Percentiles rank a stretch among this genome's conserved stretches.
phyloP scores from a whole-genome alignment of 805 yeast genomes.

The Zygosaccharomyces kombuchaensis region DNA sequence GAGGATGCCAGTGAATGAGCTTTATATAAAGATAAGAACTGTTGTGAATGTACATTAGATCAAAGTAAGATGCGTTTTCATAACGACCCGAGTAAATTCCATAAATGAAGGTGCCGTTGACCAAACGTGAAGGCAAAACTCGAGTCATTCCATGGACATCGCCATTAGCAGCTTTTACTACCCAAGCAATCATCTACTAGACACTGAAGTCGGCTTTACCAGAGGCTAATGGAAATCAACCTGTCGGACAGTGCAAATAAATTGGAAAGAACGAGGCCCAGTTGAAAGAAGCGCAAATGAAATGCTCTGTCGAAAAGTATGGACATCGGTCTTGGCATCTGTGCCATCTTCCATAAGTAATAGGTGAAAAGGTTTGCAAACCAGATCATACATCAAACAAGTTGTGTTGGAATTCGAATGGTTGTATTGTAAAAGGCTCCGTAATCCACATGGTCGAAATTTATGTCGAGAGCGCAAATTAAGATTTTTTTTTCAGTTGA shows the following conservation, averaged over 20 bases:
- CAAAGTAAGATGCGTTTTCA: constrained; percentile 63
- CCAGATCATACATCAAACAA: constrained; percentile 66
- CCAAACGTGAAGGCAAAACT: constrained; percentile 44
- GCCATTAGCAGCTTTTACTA: constrained; percentile 75
- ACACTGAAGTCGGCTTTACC: constrained; percentile 70
- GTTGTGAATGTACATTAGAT: constrained; percentile 57
- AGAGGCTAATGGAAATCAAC: constrained; percentile 53
- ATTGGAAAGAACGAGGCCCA: constrained; percentile 54
- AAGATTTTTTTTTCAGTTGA: constrained; percentile 17
- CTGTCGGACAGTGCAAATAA: constrained; percentile 65
- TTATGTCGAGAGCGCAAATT: constrained; percentile 33
- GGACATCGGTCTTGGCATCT: constrained; percentile 41
- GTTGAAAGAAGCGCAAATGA: constrained; percentile 52
- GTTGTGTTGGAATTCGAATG: constrained; percentile 62
- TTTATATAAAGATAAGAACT: constrained; percentile 54
- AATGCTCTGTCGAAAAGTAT: constrained; percentile 50
- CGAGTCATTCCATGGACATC: constrained; percentile 63
- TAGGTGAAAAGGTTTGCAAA: constrained; percentile 68
- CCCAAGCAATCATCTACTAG: constrained; percentile 62
- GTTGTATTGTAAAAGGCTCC: constrained; percentile 49
- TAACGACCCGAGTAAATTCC: constrained; percentile 66
- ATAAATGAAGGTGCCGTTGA: constrained; percentile 66
- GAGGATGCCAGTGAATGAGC: constrained; percentile 63
- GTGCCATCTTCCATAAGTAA: constrained; percentile 50
- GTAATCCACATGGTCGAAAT: constrained; percentile 40